Base-by-base conservation (phyloP, 2,329 filamentous ascomycete genomes). In the Aspergillus pseudoviridinutans region DNA sequence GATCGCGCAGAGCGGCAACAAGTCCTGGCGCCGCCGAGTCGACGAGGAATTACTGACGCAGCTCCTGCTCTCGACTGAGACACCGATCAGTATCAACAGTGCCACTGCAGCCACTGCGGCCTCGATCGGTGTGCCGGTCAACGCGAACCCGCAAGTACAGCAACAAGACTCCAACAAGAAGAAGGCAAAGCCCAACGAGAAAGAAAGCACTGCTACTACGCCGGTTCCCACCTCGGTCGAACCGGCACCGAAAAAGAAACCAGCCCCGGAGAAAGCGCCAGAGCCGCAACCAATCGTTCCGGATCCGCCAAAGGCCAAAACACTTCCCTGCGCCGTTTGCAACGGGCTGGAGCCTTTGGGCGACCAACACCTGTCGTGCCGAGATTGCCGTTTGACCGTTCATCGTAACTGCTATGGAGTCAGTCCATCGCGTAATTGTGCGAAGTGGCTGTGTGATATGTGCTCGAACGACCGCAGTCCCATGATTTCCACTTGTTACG, bases 381-480 rank as follows among this genome's bases (percentile, higher is more conserved):
- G 86, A 51, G 91, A 96, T 68, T 99, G 94, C 73, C 88, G 91
- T 54, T 78, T 99, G 74, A 92, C 92, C 3, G 93, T 97, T 25
- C 94, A 99, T 74, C 88, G 90, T 54, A 86, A 86, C 60, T 99
- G 94, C 75, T 99, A 97, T 70, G 94, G 94, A n/a, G 82, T 97
- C 32, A 85, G 88, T 49, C 86, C 88, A 51, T 76, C 75, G 56
- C 85, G 90, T 46, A 82, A 82, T 54, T 82, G 85, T 32, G 84
- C 82, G 49, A 96, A 96, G 74, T 99, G 94, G 94, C 85, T 88
- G 44, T 99, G 94, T 74, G 94, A 97, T 75, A 96, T 92, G 84
- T 99, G 94, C 74, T 82, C 87, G 41, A 99, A 99, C 69, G 94
- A 99, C 71, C 91, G 92, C 72, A 93, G 88, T 67, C 92, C 93